Evolutionary conservation across 331 rosid species (phyloP).

Genomic region (Prunus yedoensis): DNA sequence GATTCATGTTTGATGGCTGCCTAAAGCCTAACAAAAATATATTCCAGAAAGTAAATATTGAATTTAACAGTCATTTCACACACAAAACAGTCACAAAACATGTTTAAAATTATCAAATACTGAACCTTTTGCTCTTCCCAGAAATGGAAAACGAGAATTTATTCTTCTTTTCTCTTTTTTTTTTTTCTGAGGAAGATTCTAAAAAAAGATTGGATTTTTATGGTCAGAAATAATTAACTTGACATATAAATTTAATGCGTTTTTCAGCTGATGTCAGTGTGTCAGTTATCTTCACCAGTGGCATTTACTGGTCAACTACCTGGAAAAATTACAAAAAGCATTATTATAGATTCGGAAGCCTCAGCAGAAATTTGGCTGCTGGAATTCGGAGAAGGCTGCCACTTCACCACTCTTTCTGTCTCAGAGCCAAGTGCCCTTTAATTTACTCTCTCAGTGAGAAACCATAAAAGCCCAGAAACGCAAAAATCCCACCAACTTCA

Average conservation of each 20-base stretch:
- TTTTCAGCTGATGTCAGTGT: background rate
- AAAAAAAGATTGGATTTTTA: background rate
- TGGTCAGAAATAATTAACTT: background rate
- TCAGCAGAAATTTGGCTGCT: background rate
- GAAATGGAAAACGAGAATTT: background rate
- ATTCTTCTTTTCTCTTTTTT: no score
- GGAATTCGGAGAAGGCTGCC: constrained; percentile 3
- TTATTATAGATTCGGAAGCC: background rate
- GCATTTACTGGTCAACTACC: background rate
- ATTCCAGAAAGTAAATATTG: no score
- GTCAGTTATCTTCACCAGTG: background rate
- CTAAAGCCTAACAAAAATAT: background rate
- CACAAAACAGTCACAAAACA: no score
- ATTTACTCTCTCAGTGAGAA: background rate
- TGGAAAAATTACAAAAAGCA: background rate
- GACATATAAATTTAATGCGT: background rate
- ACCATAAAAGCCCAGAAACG: constrained; percentile 6
- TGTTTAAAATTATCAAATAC: background rate
- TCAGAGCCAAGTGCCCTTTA: background rate
- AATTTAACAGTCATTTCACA: no score
- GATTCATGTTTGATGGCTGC: constrained; percentile 12
- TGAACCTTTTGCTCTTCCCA: background rate
- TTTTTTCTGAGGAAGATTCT: background rate
- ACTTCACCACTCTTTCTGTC: background rate
- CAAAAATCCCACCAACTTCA: no score